Conservation (phyloP, 2,329 filamentous ascomycete species). For the Penicillium oxalicum region DNA sequence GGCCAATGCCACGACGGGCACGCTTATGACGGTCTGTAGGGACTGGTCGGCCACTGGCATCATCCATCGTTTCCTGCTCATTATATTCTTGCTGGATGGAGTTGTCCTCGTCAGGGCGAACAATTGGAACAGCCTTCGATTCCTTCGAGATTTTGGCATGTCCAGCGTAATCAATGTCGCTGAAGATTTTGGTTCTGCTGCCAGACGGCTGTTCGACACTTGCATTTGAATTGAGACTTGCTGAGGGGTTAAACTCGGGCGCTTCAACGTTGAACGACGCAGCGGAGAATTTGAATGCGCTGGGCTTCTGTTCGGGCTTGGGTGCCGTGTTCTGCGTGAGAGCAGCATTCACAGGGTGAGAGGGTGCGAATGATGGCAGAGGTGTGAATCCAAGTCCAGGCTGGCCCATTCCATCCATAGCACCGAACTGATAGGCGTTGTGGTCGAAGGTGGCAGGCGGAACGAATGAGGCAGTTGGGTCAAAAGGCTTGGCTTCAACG, state of each 20-base stretch:
- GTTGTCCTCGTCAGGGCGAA: constrained; percentile 56
- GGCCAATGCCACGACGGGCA: constrained; percentile 57
- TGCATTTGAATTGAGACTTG: constrained; percentile 24
- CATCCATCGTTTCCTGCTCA: constrained; percentile 42
- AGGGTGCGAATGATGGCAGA: constrained; percentile 65
- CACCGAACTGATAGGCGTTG: constrained; percentile 39
- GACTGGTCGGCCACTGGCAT: constrained; percentile 56
- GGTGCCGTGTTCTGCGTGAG: constrained; percentile 12
- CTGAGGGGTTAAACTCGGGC: constrained; percentile 64
- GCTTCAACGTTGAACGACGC: constrained; percentile 70
- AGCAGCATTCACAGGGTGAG: constrained; percentile 12
- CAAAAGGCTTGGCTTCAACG: constrained; percentile 83
- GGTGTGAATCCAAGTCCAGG: constrained; percentile 42
- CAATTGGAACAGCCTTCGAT: constrained; percentile 78
- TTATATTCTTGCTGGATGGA: constrained; percentile 32
- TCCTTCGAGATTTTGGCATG: constrained; percentile 61
- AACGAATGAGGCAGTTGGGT: constrained; percentile 49
- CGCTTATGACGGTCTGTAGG: constrained; percentile 70
- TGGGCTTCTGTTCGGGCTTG: constrained; percentile 11
- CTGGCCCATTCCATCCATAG: constrained; percentile 20
- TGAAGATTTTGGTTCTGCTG: constrained; percentile 53
- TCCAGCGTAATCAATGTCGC: constrained; percentile 59
- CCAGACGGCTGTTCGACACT: constrained; percentile 16
- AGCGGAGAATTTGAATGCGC: constrained; percentile 60
- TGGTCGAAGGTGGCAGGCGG: constrained; percentile 42